Conservation (phyloP, 257 asterid genomes). For the Coffea eugenioides region DNA sequence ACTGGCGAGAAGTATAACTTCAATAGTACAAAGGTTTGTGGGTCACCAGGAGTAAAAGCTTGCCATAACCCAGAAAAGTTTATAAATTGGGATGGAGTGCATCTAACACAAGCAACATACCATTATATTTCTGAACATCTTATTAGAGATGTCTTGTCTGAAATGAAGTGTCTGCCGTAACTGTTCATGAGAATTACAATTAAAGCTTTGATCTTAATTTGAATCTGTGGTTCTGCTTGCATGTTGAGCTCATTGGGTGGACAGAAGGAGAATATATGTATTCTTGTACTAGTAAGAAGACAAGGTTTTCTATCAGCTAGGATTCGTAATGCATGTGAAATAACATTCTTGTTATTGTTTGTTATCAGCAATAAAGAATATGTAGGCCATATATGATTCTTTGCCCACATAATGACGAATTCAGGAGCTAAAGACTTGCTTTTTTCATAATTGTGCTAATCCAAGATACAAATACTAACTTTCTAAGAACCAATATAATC, state of each 20-base stretch:
- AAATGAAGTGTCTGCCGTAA: background rate
- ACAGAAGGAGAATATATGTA: background rate
- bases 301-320: background rate
- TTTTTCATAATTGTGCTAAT: no score
- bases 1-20: slow-evolving; percentile 35
- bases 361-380: background rate
- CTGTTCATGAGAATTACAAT: background rate
- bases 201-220: background rate
- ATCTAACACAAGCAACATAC: slow-evolving; percentile 29
- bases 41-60: slow-evolving; percentile 6
- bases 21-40: slow-evolving; percentile 20
- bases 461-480: background rate
- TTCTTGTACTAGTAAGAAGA: background rate
- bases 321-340: background rate
- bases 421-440: background rate
- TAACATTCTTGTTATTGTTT: background rate
- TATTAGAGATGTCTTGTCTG: slow-evolving; percentile 5
- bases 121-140: slow-evolving; percentile 20
- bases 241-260: background rate
- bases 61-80: slow-evolving; percentile 18
- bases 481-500: background rate
- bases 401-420: background rate
- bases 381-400: no score
- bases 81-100: slow-evolving; percentile 39
- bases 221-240: background rate